Base-by-base conservation (phyloP, 768 basidiomycete genomes). In the Kwoniella bestiolae region DNA sequence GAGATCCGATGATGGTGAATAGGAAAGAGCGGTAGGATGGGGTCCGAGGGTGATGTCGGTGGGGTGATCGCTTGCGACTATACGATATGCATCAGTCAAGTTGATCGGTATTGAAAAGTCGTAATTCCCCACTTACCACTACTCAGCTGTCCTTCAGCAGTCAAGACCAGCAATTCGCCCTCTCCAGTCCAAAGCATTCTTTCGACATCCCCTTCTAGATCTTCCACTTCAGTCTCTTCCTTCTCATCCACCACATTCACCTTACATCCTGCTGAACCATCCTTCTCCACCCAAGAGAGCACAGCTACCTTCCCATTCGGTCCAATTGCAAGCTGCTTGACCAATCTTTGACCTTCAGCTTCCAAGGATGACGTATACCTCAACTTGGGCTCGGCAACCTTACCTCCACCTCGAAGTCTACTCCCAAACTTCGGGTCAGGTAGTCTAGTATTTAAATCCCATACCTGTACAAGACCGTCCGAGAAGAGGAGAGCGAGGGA, bases 401-500 rank as follows among this genome's bases (percentile, higher is more conserved):
- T 79, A 6, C 79, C 79, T 11, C 78, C 78, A 25, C 74, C 77
- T n/a, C 77, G 64, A 34, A 70, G 52, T 65, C 47, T 66, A 29
- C 72, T 74, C 5, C 78, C 70, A 4, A 67, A 67, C 38, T 64
- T 65, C 2, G 64, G 66, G 21, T 70, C 74, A 2, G 77, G 77
- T 29, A 90, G 80, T 6, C 87, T 86, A 1, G 87, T 91, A 44
- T 85, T 83, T 46, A 93, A 82, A 38, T 86, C 83, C 87, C 89
- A 94, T 2, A 94, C 70, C 56, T 90, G 86, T 8, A 91, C 75
- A 29, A 82, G 81, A 0, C 91, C 91, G n/a, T 83, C 81, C 63
- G 89, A 87, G 87, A 89, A 91, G 0, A 95, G 83, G 2, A 88
- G 73, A 9, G 86, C 89, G 7, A 92, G 77, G 1, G 85, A 76